Conservation (phyloP, 2,329 filamentous ascomycete species). For the Ceratocystis destructans region DNA sequence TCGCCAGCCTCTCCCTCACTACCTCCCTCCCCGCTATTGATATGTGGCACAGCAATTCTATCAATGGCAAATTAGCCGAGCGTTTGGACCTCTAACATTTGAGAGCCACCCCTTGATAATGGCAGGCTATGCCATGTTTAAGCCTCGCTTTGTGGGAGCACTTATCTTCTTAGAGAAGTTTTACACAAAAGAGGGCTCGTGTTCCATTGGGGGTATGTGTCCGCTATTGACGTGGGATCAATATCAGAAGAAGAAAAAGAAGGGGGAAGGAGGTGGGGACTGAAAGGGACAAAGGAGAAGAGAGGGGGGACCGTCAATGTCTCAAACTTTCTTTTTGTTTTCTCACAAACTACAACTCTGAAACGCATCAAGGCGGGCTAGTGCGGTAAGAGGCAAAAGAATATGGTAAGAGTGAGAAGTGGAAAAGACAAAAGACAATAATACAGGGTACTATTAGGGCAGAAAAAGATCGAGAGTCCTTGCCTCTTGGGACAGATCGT, state of each 20-base stretch:
- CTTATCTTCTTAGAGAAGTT: neutral
- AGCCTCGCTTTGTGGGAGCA: neutral
- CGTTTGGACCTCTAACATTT: neutral
- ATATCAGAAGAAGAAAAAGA: neutral
- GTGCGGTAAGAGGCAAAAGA: neutral
- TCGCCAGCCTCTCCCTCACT: neutral
- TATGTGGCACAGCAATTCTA: neutral
- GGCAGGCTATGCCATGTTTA: neutral
- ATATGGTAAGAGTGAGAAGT: neutral
- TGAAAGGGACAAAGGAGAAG: neutral
- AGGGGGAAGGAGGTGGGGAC: neutral
- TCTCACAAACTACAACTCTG: neutral
- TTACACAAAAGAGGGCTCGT: neutral
- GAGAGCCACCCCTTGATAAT: neutral
- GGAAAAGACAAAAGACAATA: no score
- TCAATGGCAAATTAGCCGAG: neutral
- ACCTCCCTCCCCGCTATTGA: neutral
- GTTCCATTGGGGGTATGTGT: neutral
- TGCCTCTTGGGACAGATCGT: no score
- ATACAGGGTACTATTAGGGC: neutral
- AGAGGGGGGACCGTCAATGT: neutral
- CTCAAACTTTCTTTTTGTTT: slow-evolving; percentile 1
- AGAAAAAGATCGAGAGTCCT: neutral
- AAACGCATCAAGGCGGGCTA: neutral
- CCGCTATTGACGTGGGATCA: neutral